Conservation (phyloP, 208 protist species). For the Cochliopodium minus region DNA sequence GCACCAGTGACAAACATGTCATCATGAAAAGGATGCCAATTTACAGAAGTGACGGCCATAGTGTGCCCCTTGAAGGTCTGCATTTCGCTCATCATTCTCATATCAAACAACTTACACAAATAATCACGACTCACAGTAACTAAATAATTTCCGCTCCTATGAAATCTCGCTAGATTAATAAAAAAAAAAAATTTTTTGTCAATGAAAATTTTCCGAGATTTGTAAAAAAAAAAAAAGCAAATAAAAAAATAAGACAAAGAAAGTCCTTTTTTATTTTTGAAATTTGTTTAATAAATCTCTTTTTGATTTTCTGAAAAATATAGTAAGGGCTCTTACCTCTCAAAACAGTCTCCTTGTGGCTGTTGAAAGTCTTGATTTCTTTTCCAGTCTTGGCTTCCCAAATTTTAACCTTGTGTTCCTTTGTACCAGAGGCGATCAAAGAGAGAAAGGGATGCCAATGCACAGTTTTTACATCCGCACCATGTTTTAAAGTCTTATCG, state of each 20-base stretch:
- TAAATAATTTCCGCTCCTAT: slow-evolving; percentile 50
- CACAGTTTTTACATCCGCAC: slow-evolving; percentile 51
- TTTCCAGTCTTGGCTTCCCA: slow-evolving; percentile 47
- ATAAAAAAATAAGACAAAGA: too few relatives aligned
- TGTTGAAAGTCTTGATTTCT: slow-evolving; percentile 39
- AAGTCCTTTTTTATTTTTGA: too few relatives aligned
- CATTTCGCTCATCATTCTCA: slow-evolving; percentile 45
- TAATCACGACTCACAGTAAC: slow-evolving; percentile 38
- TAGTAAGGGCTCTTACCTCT: too few relatives aligned
- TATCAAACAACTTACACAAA: slow-evolving; percentile 50
- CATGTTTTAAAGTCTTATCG: slow-evolving; percentile 31
- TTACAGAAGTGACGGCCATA: slow-evolving; percentile 43
- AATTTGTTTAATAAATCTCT: too few relatives aligned
- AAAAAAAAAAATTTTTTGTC: slow-evolving; percentile 4
- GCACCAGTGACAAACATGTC: slow-evolving; percentile 48
- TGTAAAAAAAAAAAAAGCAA: too few relatives aligned
- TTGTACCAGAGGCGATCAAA: slow-evolving; percentile 43
- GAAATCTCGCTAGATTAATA: slow-evolving; percentile 40
- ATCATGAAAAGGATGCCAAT: slow-evolving; percentile 58
- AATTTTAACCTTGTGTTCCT: slow-evolving; percentile 56
- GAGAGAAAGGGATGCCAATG: slow-evolving; percentile 60
- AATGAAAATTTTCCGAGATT: background rate
- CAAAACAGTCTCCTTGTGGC: slow-evolving; percentile 45
- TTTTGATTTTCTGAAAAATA: too few relatives aligned
- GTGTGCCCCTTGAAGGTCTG: slow-evolving; percentile 48